A percentile compares a stretch with the other conserved stretches of the same genome.
These are phyloP conservation scores for Quercus cerris DNA, from an alignment of 306 rosid species.

Conservation along the genomic window DNA sequence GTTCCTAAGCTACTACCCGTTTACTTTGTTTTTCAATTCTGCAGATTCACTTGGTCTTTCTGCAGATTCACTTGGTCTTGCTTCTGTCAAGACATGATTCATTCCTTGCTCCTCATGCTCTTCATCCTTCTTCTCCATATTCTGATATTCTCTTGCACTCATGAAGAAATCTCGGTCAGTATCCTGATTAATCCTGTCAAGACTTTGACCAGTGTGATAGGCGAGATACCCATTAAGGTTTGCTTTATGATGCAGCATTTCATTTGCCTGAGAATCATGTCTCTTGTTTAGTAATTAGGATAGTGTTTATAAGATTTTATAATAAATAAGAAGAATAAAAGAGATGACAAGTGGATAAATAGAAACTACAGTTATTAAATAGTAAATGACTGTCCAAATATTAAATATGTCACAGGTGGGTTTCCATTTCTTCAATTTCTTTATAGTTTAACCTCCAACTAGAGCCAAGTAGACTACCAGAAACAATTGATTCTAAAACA, in stretches of 20 bases:
- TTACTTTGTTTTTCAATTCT: too few relatives aligned
- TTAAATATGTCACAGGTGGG: not conserved
- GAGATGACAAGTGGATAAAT: not conserved
- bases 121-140: too few relatives aligned
- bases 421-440: too few relatives aligned
- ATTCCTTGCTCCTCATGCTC: too few relatives aligned
- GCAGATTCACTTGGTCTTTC: too few relatives aligned
- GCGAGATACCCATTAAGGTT: too few relatives aligned
- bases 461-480: too few relatives aligned
- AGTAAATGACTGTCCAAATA: not conserved
- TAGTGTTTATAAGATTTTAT: not conserved
- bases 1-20: too few relatives aligned
- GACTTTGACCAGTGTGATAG: conserved; percentile 81
- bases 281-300: conserved; percentile 13
- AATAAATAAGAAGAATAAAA: not conserved
- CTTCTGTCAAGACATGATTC: too few relatives aligned
- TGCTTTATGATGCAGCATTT: conserved; percentile 59
- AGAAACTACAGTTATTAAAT: not conserved
- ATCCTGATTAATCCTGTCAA: conserved; percentile 81
- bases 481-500: too few relatives aligned
- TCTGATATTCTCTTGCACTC: conserved; percentile 56
- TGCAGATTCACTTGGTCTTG: too few relatives aligned
- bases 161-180: conserved; percentile 95
- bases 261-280: conserved; percentile 58
- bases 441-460: too few relatives aligned